These are phyloP conservation scores for Pterocarpus macrocarpus DNA, from an alignment of 306 rosid species.

Conservation along the genomic window DNA sequence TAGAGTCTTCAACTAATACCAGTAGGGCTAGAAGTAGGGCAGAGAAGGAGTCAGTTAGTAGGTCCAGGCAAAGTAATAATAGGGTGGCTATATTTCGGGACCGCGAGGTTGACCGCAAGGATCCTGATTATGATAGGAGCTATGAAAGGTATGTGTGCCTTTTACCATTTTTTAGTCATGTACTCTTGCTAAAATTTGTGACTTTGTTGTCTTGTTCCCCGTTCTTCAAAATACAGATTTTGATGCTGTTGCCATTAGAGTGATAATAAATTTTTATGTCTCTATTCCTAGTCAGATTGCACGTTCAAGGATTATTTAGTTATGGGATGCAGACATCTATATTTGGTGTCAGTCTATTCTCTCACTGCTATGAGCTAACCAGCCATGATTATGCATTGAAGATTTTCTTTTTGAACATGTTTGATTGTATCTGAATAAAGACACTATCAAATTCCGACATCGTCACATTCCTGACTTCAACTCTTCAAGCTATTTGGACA, in stretches of 20 bases:
- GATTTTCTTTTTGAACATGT: slow-evolving; percentile 14
- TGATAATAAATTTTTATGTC: neutral
- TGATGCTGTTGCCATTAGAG: neutral
- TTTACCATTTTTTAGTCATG: slow-evolving; percentile 4
- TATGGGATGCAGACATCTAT: neutral
- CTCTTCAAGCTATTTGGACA: neutral
- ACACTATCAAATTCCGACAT: slow-evolving; percentile 9
- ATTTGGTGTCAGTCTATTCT: slow-evolving; percentile 1
- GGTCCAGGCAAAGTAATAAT: slow-evolving; percentile 78
- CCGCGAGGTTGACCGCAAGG: slow-evolving; percentile 90
- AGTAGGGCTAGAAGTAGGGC: slow-evolving; percentile 83
- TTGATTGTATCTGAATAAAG: slow-evolving; percentile 9
- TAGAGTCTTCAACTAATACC: slow-evolving; percentile 70
- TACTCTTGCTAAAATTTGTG: slow-evolving; percentile 3
- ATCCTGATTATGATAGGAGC: slow-evolving; percentile 94
- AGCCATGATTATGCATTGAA: neutral
- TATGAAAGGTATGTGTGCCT: slow-evolving; percentile 74
- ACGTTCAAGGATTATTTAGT: slow-evolving; percentile 15
- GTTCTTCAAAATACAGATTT: slow-evolving; percentile 26
- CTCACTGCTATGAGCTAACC: neutral
- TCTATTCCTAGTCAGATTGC: slow-evolving; percentile 11
- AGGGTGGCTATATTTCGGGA: slow-evolving; percentile 97
- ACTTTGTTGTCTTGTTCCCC: slow-evolving; percentile 4
- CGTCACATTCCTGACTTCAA: neutral
- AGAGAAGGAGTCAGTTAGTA: slow-evolving; percentile 82